Evolutionary conservation across 192 early-diverging fungal genomes (phyloP).

Genomic region (Haplosporangium gracile): DNA sequence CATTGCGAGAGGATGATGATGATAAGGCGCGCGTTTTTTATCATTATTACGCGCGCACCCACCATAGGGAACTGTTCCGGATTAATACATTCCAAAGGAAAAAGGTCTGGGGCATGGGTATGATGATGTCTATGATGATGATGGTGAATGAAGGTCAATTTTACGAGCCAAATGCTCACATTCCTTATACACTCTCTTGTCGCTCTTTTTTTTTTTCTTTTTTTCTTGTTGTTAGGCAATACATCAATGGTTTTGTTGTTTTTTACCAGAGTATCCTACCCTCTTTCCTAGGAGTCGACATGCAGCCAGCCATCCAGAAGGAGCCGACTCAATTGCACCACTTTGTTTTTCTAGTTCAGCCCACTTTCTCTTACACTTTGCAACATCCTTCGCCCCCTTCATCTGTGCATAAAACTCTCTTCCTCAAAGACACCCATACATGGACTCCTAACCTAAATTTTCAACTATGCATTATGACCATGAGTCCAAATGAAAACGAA

Average conservation of each 20-base stretch:
- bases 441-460: neutral
- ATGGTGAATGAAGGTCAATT: neutral
- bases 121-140: neutral
- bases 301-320: neutral
- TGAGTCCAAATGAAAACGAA: neutral
- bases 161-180: neutral
- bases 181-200: neutral
- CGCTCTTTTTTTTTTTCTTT: neutral
- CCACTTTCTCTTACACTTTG: neutral
- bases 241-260: neutral
- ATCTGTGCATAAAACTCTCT: neutral
- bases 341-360: neutral
- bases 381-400: neutral
- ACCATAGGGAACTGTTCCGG: neutral
- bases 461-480: neutral
- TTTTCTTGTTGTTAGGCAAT: neutral
- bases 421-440: neutral
- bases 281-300: neutral
- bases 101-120: neutral
- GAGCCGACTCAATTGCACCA: neutral
- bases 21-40: neutral
- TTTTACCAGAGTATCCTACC: neutral
- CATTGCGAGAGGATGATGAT: no score
- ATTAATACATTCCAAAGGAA: neutral
- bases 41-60: neutral